phyloP scores from a whole-genome alignment of 2,329 filamentous ascomycete genomes.

The Pestalotiopsis sp. region DNA sequence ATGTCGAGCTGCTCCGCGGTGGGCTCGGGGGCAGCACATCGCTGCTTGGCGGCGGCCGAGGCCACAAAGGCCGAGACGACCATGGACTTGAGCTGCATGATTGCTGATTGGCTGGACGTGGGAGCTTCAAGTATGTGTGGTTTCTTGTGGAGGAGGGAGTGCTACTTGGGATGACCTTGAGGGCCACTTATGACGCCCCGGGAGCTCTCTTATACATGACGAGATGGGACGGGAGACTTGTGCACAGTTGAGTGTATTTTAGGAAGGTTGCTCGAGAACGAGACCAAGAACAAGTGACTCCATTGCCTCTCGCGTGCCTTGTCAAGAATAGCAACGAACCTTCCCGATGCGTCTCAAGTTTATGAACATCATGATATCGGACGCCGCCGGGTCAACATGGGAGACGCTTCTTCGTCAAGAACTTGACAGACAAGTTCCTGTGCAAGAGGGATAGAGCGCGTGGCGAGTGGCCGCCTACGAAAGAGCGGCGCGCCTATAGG shows the following conservation, averaged over 20 bases:
- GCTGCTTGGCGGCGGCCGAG: slow-evolving; percentile 8
- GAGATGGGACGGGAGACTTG: neutral
- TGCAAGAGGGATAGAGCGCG: neutral
- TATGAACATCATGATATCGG: neutral
- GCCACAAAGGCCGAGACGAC: slow-evolving; percentile 15
- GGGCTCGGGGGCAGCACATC: slow-evolving; percentile 29
- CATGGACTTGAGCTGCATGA: slow-evolving; percentile 15
- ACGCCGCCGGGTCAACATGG: slow-evolving; percentile 1
- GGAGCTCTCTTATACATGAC: neutral
- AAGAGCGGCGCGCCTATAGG: neutral
- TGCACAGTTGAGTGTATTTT: neutral
- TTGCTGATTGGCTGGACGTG: neutral
- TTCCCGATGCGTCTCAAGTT: slow-evolving; percentile 3
- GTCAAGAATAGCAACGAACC: slow-evolving; percentile 1
- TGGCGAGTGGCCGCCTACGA: neutral
- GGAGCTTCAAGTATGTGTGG: neutral
- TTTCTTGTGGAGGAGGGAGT: neutral
- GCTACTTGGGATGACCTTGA: slow-evolving; percentile 4
- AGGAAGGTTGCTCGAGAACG: slow-evolving; percentile 5
- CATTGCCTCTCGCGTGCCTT: neutral
- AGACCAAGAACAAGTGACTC: neutral
- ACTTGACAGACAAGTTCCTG: neutral
- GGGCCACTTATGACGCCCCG: neutral
- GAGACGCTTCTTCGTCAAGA: neutral
- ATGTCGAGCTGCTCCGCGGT: slow-evolving; percentile 27